phyloP scores from a whole-genome alignment of 768 basidiomycete genomes.

The Boletus pseudo-olivaceus region DNA sequence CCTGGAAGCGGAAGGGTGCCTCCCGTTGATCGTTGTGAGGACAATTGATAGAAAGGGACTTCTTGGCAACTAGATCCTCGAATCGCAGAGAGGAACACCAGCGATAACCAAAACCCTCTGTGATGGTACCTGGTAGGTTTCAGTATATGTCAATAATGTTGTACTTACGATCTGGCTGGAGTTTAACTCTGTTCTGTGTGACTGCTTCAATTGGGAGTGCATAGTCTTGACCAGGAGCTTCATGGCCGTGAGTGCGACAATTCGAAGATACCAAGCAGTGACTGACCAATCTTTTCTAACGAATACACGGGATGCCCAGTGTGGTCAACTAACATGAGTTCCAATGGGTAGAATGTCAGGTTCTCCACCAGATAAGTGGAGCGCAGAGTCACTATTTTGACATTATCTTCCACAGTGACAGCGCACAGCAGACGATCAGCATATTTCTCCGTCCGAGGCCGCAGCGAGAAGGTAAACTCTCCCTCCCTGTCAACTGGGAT shows the following conservation, averaged over 20 bases:
- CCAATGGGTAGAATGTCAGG: constrained; percentile 85
- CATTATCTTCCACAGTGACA: constrained; percentile 84
- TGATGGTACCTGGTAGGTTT: background rate
- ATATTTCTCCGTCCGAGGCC: constrained; percentile 72
- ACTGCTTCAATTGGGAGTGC: constrained; percentile 89
- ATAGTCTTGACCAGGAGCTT: constrained; percentile 83
- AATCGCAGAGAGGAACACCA: constrained; percentile 89
- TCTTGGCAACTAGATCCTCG: constrained; percentile 76
- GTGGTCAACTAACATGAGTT: constrained; percentile 85
- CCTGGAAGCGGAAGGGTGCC: constrained; percentile 92
- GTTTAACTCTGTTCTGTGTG: constrained; percentile 70
- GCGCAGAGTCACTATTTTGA: constrained; percentile 90
- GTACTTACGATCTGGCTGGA: constrained; percentile 88
- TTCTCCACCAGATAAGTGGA: constrained; percentile 94
- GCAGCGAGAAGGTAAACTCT: constrained; percentile 82
- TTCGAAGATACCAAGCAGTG: background rate
- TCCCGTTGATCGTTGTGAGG: constrained; percentile 77
- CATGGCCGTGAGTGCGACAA: constrained; percentile 56
- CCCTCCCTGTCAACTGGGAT: constrained; percentile 94
- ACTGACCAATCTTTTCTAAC: constrained; percentile 74
- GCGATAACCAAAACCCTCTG: constrained; percentile 95
- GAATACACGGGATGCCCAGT: constrained; percentile 77
- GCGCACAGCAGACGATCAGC: constrained; percentile 84
- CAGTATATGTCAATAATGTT: background rate
- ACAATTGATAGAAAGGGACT: constrained; percentile 77